Conservation (phyloP, 345 rosid genomes). For the Odontarrhena argentea region DNA sequence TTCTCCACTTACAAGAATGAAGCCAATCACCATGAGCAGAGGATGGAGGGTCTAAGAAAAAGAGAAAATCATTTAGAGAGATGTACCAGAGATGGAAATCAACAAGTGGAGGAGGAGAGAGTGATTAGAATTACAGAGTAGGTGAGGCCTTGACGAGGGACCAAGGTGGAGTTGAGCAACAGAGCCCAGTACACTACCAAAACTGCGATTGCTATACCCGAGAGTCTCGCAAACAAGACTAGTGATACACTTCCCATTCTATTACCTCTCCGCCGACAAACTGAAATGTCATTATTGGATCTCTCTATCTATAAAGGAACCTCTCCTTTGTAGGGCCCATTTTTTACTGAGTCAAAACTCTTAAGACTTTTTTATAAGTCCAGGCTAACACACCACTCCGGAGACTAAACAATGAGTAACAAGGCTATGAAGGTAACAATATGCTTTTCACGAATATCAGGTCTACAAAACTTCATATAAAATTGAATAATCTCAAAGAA, state of each 20-base stretch:
- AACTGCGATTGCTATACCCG: conserved; percentile 57
- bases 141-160: conserved; percentile 54
- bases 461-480: not conserved
- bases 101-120: conserved; percentile 8
- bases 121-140: conserved; percentile 52
- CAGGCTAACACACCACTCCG: too few relatives aligned
- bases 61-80: not conserved
- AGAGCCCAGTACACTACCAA: conserved; percentile 75
- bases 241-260: conserved; percentile 43
- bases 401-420: not conserved
- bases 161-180: conserved; percentile 62
- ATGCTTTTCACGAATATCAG: conserved; percentile 8
- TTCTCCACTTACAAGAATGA: conserved; percentile 92
- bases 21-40: conserved; percentile 89
- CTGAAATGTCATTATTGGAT: not conserved
- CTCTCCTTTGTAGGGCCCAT: conserved; percentile 27
- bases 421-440: not conserved
- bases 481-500: conserved; percentile 12
- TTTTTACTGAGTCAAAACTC: not conserved
- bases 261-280: conserved; percentile 17
- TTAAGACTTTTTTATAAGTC: too few relatives aligned
- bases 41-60: conserved; percentile 65
- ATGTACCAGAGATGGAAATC: not conserved
- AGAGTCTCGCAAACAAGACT: conserved; percentile 68
- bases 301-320: not conserved